Evolutionary conservation across 768 basidiomycete species (phyloP).

Genomic region (Xerocomellus amylosporus): DNA sequence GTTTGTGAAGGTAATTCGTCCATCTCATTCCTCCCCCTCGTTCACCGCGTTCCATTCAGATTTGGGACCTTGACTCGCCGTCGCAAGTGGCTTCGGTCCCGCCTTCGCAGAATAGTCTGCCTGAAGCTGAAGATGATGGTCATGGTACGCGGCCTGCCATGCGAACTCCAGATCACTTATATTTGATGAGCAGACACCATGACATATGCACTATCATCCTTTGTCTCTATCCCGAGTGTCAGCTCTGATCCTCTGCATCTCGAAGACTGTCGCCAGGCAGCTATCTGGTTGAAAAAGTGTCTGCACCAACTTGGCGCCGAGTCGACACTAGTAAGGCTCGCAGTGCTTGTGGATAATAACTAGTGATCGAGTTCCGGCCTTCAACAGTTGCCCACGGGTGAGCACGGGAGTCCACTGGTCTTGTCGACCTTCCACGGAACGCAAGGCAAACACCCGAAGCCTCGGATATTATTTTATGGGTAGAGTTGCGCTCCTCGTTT

Average conservation of each 20-base stretch:
- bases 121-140: conserved; percentile 16
- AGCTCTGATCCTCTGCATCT: conserved; percentile 63
- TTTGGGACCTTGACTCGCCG: conserved; percentile 51
- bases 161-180: conserved; percentile 1
- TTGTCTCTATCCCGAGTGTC: conserved; percentile 85
- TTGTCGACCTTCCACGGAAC: conserved; percentile 82
- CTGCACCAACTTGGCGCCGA: conserved; percentile 85
- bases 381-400: conserved; percentile 68
- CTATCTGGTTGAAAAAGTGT: conserved; percentile 89
- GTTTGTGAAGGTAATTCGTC: conserved; percentile 65
- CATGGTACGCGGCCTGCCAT: conserved; percentile 15
- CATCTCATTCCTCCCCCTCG: neutral
- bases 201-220: conserved; percentile 76
- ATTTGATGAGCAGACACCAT: conserved; percentile 52
- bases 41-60: conserved; percentile 30
- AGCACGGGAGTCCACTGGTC: conserved; percentile 82
- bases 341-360: neutral
- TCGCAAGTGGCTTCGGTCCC: neutral
- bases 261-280: conserved; percentile 92
- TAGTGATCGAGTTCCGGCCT: neutral
- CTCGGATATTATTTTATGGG: conserved; percentile 90
- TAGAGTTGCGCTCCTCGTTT: conserved; percentile 27
- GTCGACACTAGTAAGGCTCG: conserved; percentile 58
- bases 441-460: conserved; percentile 54
- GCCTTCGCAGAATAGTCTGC: neutral